Conservation (phyloP, 331 rosid species). For the Telfairia occidentalis region DNA sequence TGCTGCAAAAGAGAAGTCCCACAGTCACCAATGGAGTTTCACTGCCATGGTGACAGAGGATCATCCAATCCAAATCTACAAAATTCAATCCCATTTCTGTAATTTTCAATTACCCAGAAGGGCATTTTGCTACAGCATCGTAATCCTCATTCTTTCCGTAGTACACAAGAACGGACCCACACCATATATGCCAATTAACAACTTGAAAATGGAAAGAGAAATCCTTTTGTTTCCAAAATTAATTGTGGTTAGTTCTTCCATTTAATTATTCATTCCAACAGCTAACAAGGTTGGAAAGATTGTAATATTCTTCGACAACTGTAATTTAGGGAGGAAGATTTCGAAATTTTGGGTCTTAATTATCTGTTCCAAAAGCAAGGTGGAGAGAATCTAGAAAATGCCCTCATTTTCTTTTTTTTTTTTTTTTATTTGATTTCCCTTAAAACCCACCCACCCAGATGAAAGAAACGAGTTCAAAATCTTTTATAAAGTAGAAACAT, state of each 20-base stretch:
- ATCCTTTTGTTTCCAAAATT: neutral
- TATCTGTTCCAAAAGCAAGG: neutral
- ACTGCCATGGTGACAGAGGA: constrained; percentile 5
- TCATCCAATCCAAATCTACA: neutral
- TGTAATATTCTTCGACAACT: neutral
- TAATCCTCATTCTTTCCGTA: constrained; percentile 10
- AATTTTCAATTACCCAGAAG: neutral
- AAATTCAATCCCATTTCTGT: neutral
- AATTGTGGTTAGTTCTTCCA: neutral
- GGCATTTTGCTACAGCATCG: neutral
- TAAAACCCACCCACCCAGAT: neutral
- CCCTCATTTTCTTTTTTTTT: neutral
- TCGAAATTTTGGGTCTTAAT: neutral
- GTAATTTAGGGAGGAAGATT: neutral
- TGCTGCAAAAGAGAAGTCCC: neutral
- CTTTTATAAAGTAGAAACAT: neutral
- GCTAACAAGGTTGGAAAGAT: neutral
- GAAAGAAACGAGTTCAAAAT: neutral
- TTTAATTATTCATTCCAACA: neutral
- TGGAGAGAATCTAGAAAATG: constrained; percentile 6
- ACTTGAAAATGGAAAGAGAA: neutral
- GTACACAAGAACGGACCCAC: constrained; percentile 3
- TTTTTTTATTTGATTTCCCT: neutral
- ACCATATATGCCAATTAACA: neutral
- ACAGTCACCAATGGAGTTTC: constrained; percentile 5